Base-by-base conservation (phyloP, 441 rosid genomes). In the Croton setiger region DNA sequence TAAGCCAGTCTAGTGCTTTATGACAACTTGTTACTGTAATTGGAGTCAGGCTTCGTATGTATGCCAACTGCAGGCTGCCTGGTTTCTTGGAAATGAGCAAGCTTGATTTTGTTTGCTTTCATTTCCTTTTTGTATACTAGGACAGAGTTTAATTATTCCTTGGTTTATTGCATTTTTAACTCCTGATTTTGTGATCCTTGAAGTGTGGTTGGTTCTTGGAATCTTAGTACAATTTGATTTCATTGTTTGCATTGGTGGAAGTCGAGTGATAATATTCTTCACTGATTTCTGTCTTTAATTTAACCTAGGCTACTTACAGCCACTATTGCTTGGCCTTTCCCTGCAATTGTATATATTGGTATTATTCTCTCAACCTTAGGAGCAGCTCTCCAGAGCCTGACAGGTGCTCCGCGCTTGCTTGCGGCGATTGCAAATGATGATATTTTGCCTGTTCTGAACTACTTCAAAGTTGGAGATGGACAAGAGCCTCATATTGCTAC, bases 341-440 rank as follows among this genome's bases (percentile, higher is more conserved):
- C 99, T 43, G 86, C 89, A 69, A 77, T 96, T 69, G 79, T 96
- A 73, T 90, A 96, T 39, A 74, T 89, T 69, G 98, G 99, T 72
- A 96, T 96, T 71, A 93, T 96, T 75, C 96, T 93, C 75, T 96
- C 99, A 71, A 96, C 99, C 65, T 81, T 96, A 82, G 99, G 98
- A 65, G 99, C 98, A 36, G 99, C 97, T 77, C 99, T 96, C 72
- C 99, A 96, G 72, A 93, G 98, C 83, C 72, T 96, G 78, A 88
- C 96, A 10, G 99, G 99, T 73, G 99, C 99, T 59, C 99, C 98
- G 51, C 88, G 96, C 71, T 85, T 96, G 66, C 96, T 96, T 75
- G 99, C 97, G 17, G 98, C 99, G 18, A 96, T 96, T 79, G 98
- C 98, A 71, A 96, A 96, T 76, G 99, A 96, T 83, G 98, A 96